Percentiles rank a stretch among this genome's conserved stretches.
These are phyloP conservation scores for Entomortierella lignicola DNA, from an alignment of 192 early-diverging fungal species.

Conservation along the genomic window DNA sequence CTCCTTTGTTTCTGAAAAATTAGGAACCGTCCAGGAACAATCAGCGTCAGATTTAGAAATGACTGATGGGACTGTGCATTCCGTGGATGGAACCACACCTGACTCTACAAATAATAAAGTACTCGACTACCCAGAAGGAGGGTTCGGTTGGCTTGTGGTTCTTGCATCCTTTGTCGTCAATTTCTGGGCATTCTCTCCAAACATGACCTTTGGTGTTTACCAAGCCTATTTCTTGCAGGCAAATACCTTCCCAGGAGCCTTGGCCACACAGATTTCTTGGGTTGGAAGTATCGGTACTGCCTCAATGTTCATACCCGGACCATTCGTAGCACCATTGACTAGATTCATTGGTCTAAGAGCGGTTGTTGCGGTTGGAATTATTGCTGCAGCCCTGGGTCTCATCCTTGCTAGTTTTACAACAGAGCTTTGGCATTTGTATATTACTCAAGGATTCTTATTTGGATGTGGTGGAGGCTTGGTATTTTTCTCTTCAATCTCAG, in stretches of 20 bases:
- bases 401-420: slow-evolving; percentile 73
- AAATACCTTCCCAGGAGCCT: slow-evolving; percentile 28
- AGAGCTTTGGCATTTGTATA: slow-evolving; percentile 73
- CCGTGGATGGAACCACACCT: background rate
- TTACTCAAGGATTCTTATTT: slow-evolving; percentile 73
- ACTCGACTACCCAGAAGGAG: slow-evolving; percentile 58
- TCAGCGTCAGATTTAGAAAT: slow-evolving; percentile 8
- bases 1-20: background rate
- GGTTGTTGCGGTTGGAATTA: slow-evolving; percentile 39
- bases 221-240: slow-evolving; percentile 21
- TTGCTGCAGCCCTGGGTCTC: slow-evolving; percentile 62
- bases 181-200: slow-evolving; percentile 41
- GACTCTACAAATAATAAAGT: background rate
- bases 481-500: slow-evolving; percentile 70
- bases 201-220: slow-evolving; percentile 47
- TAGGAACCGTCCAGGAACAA: background rate
- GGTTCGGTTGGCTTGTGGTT: slow-evolving; percentile 58
- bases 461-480: slow-evolving; percentile 70
- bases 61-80: background rate
- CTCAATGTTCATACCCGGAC: slow-evolving; percentile 57
- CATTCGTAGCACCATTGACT: slow-evolving; percentile 51
- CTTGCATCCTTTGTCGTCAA: slow-evolving; percentile 58
- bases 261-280: slow-evolving; percentile 37
- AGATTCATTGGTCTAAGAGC: slow-evolving; percentile 31
- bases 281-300: slow-evolving; percentile 59